A percentile compares a stretch with the other conserved stretches of the same genome.
Conservation (phyloP, 2,329 filamentous ascomycete species). For the Fusarium stilboides region DNA sequence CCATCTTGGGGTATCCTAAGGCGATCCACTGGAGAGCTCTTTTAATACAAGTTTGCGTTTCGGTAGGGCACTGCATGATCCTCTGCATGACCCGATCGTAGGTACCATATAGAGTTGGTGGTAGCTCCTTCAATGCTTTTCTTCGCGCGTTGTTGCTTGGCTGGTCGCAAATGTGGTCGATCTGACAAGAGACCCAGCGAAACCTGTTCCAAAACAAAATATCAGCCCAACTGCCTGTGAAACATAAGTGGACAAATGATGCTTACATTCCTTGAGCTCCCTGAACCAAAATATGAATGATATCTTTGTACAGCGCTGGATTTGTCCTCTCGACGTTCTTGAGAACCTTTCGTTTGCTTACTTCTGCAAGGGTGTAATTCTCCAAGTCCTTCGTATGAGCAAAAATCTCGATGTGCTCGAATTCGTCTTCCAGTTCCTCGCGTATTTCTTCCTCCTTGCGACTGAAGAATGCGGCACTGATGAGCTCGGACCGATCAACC, state of each 20-base stretch:
- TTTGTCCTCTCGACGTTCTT: conserved; percentile 9
- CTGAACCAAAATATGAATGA: neutral
- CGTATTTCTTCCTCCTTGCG: conserved; percentile 18
- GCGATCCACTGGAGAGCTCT: conserved; percentile 15
- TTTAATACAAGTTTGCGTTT: neutral
- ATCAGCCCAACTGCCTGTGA: neutral
- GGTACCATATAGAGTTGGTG: conserved; percentile 14
- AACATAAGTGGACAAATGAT: neutral
- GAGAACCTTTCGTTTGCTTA: neutral
- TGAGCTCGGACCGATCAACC: neutral
- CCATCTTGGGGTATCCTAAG: neutral
- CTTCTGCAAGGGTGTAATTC: conserved; percentile 11
- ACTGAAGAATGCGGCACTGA: conserved; percentile 10
- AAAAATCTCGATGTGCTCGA: conserved; percentile 16
- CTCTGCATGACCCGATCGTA: conserved; percentile 19
- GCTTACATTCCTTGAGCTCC: conserved; percentile 21
- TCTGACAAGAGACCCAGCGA: conserved; percentile 29
- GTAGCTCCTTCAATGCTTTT: conserved; percentile 7
- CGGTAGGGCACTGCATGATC: neutral
- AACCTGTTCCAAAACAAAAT: conserved; percentile 9
- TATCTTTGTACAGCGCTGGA: conserved; percentile 6
- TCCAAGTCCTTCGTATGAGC: conserved; percentile 22
- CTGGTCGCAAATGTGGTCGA: conserved; percentile 16
- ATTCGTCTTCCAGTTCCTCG: neutral
- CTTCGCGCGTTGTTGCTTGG: conserved; percentile 12